A percentile compares a stretch with the other conserved stretches of the same genome.
These are phyloP conservation scores for Dryadomyces sulphureus DNA, from an alignment of 2,329 filamentous ascomycete genomes.

Conservation along the genomic window DNA sequence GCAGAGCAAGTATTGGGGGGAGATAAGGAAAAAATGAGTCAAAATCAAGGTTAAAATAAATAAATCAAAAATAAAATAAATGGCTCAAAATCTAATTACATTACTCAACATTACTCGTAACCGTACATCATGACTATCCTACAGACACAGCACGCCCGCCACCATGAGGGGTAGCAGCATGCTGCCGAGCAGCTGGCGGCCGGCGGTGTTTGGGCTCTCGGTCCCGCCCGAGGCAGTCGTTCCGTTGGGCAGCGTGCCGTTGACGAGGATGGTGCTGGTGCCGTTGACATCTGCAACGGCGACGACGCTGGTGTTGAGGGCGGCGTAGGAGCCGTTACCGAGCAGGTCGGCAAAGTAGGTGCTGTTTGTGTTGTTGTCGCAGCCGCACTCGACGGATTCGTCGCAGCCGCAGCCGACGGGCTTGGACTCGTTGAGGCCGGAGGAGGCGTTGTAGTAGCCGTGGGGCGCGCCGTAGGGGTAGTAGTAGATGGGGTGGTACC, in stretches of 20 bases:
- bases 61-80: too few relatives aligned
- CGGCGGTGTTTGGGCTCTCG: conserved; percentile 21
- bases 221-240: conserved; percentile 38
- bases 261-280: conserved; percentile 50
- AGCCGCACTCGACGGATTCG: conserved; percentile 42
- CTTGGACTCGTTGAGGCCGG: conserved; percentile 39
- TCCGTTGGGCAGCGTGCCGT: conserved; percentile 60
- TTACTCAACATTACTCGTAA: too few relatives aligned
- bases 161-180: too few relatives aligned
- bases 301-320: conserved; percentile 46
- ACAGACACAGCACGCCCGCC: too few relatives aligned
- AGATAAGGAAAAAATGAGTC: too few relatives aligned
- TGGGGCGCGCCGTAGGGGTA: conserved; percentile 40
- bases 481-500: conserved; percentile 48
- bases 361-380: conserved; percentile 51
- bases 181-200: conserved; percentile 19
- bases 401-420: conserved; percentile 49
- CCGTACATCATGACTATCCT: conserved; percentile 30
- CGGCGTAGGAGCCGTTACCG: conserved; percentile 46
- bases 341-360: conserved; percentile 47
- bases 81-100: too few relatives aligned
- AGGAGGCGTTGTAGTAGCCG: conserved; percentile 33
- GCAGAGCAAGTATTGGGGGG: too few relatives aligned
- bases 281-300: conserved; percentile 48
- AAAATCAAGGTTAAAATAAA: too few relatives aligned